Conservation (phyloP, 148 eudicot genomes). For the Vaccinium darrowii region DNA sequence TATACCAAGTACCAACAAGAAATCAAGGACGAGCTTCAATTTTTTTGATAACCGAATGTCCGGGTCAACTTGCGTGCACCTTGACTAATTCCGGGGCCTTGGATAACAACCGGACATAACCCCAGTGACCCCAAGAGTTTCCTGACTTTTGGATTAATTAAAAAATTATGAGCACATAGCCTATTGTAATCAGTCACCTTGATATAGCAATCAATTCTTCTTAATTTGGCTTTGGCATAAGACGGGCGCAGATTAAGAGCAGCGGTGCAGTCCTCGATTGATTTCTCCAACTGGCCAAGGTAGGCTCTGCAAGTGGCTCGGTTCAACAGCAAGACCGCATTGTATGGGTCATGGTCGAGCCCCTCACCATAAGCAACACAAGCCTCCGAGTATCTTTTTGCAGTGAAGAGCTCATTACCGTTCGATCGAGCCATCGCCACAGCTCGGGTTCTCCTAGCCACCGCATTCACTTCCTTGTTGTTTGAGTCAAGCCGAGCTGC, state of each 20-base stretch:
- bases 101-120: too few relatives aligned
- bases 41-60: too few relatives aligned
- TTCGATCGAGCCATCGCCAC: slow-evolving; percentile 64
- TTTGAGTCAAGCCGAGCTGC: slow-evolving; percentile 69
- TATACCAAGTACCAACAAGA: too few relatives aligned
- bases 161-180: neutral
- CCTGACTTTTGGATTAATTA: neutral
- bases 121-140: too few relatives aligned
- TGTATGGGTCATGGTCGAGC: slow-evolving; percentile 76
- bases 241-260: slow-evolving; percentile 73
- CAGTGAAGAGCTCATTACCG: slow-evolving; percentile 75
- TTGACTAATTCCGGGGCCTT: too few relatives aligned
- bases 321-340: slow-evolving; percentile 73
- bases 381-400: slow-evolving; percentile 60
- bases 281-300: slow-evolving; percentile 61
- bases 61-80: too few relatives aligned
- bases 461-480: slow-evolving; percentile 56
- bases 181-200: slow-evolving; percentile 48
- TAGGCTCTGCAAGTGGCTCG: slow-evolving; percentile 81
- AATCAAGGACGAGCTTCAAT: too few relatives aligned
- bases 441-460: slow-evolving; percentile 48
- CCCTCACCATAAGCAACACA: slow-evolving; percentile 77
- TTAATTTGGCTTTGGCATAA: slow-evolving; percentile 72
- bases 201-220: slow-evolving; percentile 78
- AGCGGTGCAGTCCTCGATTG: slow-evolving; percentile 74